phyloP scores from a whole-genome alignment of 805 yeast species.

The Candida sakaeoensis region DNA sequence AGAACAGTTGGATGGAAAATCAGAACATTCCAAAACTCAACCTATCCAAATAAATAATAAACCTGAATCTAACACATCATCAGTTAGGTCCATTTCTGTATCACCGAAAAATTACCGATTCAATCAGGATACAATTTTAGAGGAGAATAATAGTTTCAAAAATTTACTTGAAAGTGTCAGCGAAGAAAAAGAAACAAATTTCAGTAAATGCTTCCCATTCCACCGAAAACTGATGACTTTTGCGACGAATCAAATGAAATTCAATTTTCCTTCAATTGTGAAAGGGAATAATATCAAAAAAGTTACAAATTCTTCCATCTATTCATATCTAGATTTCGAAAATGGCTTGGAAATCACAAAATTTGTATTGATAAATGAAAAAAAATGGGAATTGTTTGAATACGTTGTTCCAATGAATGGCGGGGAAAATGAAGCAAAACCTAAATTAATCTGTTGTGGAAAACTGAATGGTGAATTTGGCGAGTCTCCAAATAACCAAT shows the following conservation, averaged over 20 bases:
- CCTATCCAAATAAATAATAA: conserved; percentile 12
- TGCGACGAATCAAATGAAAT: conserved; percentile 52
- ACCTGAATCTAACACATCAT: conserved; percentile 1
- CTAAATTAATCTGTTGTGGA: conserved; percentile 64
- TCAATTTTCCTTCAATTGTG: conserved; percentile 18
- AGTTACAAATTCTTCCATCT: conserved; percentile 26
- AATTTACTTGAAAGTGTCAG: conserved; percentile 19
- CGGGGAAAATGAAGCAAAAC: conserved; percentile 31
- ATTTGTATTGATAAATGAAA: conserved; percentile 63
- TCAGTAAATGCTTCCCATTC: conserved; percentile 78
- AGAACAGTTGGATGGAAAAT: conserved; percentile 14
- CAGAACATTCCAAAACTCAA: background rate
- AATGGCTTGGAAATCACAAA: conserved; percentile 56
- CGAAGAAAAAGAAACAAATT: conserved; percentile 57
- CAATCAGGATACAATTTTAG: background rate
- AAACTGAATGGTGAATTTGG: conserved; percentile 69
- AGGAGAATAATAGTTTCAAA: conserved; percentile 7
- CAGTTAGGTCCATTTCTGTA: conserved; percentile 11
- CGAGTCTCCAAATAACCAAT: conserved; percentile 37
- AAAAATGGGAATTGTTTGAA: conserved; percentile 71
- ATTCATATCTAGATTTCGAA: conserved; percentile 24
- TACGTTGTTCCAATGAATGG: conserved; percentile 42
- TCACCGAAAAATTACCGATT: conserved; percentile 14
- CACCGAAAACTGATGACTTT: conserved; percentile 57
- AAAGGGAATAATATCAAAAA: conserved; percentile 23